A percentile compares a stretch with the other conserved stretches of the same genome.
These are phyloP conservation scores for Triglochin maritima DNA, from an alignment of 106 monocot species.

Conservation along the genomic window DNA sequence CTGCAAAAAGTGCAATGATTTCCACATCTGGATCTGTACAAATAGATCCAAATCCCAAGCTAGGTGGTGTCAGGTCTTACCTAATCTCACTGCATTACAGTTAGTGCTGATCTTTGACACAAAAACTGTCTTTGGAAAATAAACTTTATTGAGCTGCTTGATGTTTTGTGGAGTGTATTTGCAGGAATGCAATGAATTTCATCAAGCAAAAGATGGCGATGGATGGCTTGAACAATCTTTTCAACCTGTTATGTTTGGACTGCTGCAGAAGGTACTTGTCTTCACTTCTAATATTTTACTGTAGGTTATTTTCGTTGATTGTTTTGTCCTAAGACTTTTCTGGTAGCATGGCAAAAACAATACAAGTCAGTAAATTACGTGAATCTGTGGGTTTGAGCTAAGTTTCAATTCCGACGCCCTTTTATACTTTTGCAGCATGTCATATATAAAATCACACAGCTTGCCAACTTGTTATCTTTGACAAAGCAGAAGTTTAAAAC, in stretches of 20 bases:
- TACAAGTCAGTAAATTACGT: too few relatives aligned
- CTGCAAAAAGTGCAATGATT: slow-evolving; percentile 77
- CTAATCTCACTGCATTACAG: background rate
- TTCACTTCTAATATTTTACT: background rate
- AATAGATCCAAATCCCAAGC: slow-evolving; percentile 71
- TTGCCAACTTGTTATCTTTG: too few relatives aligned
- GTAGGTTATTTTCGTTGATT: background rate
- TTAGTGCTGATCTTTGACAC: background rate
- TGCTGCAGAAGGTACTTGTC: slow-evolving; percentile 61
- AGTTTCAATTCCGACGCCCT: too few relatives aligned
- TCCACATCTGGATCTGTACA: slow-evolving; percentile 65
- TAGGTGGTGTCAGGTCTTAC: slow-evolving; percentile 92
- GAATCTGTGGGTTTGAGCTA: too few relatives aligned
- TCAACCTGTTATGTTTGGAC: slow-evolving; percentile 75
- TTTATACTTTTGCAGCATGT: too few relatives aligned
- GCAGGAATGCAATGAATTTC: slow-evolving; percentile 93
- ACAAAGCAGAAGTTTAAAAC: too few relatives aligned
- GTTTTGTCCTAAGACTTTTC: too few relatives aligned
- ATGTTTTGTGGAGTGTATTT: background rate
- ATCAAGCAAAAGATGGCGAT: slow-evolving; percentile 96
- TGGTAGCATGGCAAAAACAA: too few relatives aligned
- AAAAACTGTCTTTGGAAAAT: background rate
- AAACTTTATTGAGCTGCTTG: background rate
- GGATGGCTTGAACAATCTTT: slow-evolving; percentile 95
- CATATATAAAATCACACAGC: too few relatives aligned